Evolutionary conservation across 768 basidiomycete species (phyloP).

Genomic region (Ramaria rubella): DNA sequence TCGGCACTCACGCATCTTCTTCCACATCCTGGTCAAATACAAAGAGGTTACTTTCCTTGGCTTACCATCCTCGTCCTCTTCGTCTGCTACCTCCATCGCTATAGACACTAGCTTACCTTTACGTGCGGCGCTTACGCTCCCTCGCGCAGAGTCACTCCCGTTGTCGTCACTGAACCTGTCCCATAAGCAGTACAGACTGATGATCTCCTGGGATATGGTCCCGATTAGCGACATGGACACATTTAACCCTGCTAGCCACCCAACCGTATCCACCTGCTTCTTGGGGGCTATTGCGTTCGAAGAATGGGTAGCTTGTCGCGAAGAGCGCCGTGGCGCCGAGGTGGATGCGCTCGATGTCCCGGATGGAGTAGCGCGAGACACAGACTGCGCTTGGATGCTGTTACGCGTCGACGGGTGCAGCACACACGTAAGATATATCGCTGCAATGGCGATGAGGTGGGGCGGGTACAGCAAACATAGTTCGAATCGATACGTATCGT

Average conservation of each 20-base stretch:
- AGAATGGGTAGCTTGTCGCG: slow-evolving; percentile 38
- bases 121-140: slow-evolving; percentile 9
- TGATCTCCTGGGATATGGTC: slow-evolving; percentile 85
- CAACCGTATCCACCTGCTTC: slow-evolving; percentile 47
- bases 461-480: slow-evolving; percentile 93
- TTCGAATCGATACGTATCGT: slow-evolving; percentile 92
- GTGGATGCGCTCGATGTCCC: slow-evolving; percentile 20
- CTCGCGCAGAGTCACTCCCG: slow-evolving; percentile 26
- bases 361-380: slow-evolving; percentile 18
- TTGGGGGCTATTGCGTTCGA: slow-evolving; percentile 22
- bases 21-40: slow-evolving; percentile 49
- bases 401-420: slow-evolving; percentile 54
- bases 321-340: slow-evolving; percentile 45
- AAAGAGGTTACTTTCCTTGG: slow-evolving; percentile 27
- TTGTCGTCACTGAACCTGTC: slow-evolving; percentile 70
- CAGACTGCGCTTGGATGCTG: slow-evolving; percentile 31
- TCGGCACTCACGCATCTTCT: slow-evolving; percentile 61
- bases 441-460: slow-evolving; percentile 87
- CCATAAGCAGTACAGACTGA: slow-evolving; percentile 87
- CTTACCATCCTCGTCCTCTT: slow-evolving; percentile 31
- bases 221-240: slow-evolving; percentile 77
- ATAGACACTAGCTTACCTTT: slow-evolving; percentile 14
- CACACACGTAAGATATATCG: slow-evolving; percentile 82
- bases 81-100: slow-evolving; percentile 18
- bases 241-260: slow-evolving; percentile 81